Conservation (phyloP, 345 rosid species). For the Pseudoturritis turrita region DNA sequence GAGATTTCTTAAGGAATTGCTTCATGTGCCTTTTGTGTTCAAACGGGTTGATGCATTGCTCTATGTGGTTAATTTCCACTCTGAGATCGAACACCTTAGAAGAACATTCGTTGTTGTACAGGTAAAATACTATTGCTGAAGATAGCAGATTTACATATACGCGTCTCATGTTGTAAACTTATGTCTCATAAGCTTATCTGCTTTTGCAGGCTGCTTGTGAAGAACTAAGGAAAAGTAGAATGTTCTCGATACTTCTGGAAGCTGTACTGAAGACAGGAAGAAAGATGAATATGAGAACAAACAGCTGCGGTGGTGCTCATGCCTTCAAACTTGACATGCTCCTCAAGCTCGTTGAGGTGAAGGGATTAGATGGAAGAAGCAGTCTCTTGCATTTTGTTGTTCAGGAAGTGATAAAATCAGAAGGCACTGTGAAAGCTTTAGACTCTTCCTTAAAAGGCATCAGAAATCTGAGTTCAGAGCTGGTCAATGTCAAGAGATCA, state of each 20-base stretch:
- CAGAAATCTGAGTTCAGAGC: slow-evolving; percentile 65
- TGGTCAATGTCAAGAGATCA: slow-evolving; percentile 73
- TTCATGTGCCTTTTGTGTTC: slow-evolving; percentile 27
- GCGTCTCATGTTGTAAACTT: background rate
- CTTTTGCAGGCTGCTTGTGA: slow-evolving; percentile 75
- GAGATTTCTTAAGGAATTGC: slow-evolving; percentile 31
- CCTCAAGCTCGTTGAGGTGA: slow-evolving; percentile 81
- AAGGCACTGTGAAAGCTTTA: slow-evolving; percentile 54
- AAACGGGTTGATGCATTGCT: slow-evolving; percentile 23
- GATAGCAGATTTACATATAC: background rate
- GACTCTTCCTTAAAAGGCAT: slow-evolving; percentile 39
- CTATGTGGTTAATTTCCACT: background rate
- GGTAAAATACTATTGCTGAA: slow-evolving; percentile 11
- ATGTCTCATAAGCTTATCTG: background rate
- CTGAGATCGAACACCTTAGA: background rate
- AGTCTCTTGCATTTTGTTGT: slow-evolving; percentile 88
- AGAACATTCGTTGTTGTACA: slow-evolving; percentile 9
- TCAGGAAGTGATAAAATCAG: slow-evolving; percentile 78
- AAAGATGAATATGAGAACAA: slow-evolving; percentile 84
- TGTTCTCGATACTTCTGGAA: slow-evolving; percentile 75
- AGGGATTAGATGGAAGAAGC: slow-evolving; percentile 87
- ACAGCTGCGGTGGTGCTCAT: slow-evolving; percentile 67
- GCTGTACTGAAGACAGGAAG: slow-evolving; percentile 86
- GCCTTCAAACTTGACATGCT: slow-evolving; percentile 89
- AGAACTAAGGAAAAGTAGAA: slow-evolving; percentile 68